These are phyloP conservation scores for Boletus sp. DNA, from an alignment of 768 basidiomycete species.

Conservation along the genomic window DNA sequence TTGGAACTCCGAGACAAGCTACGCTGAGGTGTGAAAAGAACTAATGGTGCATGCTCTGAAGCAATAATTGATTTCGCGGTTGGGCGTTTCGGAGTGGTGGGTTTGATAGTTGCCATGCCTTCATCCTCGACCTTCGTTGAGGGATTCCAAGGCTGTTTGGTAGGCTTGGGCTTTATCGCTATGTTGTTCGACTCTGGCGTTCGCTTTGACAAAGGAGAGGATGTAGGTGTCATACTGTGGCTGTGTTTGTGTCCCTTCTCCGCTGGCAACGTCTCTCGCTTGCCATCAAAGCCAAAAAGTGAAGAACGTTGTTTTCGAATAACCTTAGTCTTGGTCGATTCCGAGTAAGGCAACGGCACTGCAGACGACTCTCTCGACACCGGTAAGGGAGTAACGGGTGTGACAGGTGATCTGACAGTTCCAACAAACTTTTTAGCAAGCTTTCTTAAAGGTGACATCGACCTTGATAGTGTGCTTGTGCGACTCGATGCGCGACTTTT, in stretches of 20 bases:
- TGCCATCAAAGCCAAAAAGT: conserved; percentile 50
- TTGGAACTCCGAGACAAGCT: conserved; percentile 73
- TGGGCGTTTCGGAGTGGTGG: conserved; percentile 47
- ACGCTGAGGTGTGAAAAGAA: conserved; percentile 52
- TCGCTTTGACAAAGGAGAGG: conserved; percentile 47
- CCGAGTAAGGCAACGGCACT: conserved; percentile 49
- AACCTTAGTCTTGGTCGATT: conserved; percentile 38
- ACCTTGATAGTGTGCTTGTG: conserved; percentile 53
- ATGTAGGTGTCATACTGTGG: conserved; percentile 68
- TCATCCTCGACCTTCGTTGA: conserved; percentile 72
- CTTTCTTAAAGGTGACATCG: conserved; percentile 78
- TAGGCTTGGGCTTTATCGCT: conserved; percentile 39
- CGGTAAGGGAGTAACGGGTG: conserved; percentile 45
- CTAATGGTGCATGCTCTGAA: conserved; percentile 42
- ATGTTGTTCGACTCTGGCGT: conserved; percentile 34
- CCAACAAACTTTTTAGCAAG: conserved; percentile 70
- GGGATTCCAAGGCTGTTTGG: conserved; percentile 70
- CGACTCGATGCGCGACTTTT: conserved; percentile 42
- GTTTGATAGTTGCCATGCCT: conserved; percentile 44
- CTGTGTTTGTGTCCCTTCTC: conserved; percentile 66
- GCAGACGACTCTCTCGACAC: conserved; percentile 38
- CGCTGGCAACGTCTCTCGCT: conserved; percentile 45
- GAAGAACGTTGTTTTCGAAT: conserved; percentile 62
- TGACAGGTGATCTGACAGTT: conserved; percentile 35
- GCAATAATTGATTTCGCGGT: conserved; percentile 45